A percentile compares a stretch with the other conserved stretches of the same genome.
These are phyloP conservation scores for Nitzschia palea DNA, from an alignment of 108 stramenopile species.

Conservation along the genomic window DNA sequence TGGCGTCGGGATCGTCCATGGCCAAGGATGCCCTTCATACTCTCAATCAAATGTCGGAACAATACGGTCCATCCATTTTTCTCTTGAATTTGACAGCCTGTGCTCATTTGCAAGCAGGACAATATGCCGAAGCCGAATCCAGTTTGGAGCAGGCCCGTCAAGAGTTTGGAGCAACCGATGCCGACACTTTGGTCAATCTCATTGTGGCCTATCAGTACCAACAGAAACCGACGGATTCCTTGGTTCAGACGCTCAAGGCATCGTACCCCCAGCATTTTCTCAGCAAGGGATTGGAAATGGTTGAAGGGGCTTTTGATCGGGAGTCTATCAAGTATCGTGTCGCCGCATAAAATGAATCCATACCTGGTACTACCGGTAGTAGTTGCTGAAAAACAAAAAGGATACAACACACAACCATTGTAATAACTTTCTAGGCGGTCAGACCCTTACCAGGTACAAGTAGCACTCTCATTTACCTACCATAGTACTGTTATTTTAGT, in stretches of 20 bases:
- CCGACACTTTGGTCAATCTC: conserved; percentile 91
- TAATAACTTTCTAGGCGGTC: no score
- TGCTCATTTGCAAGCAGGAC: conserved; percentile 86
- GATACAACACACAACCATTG: no score
- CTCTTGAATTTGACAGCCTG: conserved; percentile 90
- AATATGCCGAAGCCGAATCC: conserved; percentile 83
- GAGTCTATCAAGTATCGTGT: conserved; percentile 81
- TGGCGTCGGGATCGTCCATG: conserved; percentile 78
- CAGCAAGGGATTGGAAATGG: conserved; percentile 66
- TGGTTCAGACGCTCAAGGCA: conserved; percentile 47
- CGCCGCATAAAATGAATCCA: background rate
- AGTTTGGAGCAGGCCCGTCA: conserved; percentile 69
- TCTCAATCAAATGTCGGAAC: conserved; percentile 89
- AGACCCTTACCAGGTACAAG: no score
- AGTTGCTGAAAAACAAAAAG: no score
- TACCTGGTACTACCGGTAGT: no score
- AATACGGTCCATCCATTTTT: conserved; percentile 88
- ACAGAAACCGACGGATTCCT: conserved; percentile 49
- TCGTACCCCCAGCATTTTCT: conserved; percentile 65
- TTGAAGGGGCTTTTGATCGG: conserved; percentile 82
- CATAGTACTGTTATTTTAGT: no score
- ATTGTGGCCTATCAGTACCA: conserved; percentile 85
- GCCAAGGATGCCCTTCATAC: conserved; percentile 89
- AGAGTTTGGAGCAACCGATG: conserved; percentile 49
- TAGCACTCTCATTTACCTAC: no score